Evolutionary conservation across 1,284 basidiomycete species (phyloP).

Genomic region (Trichosporon sp.): DNA sequence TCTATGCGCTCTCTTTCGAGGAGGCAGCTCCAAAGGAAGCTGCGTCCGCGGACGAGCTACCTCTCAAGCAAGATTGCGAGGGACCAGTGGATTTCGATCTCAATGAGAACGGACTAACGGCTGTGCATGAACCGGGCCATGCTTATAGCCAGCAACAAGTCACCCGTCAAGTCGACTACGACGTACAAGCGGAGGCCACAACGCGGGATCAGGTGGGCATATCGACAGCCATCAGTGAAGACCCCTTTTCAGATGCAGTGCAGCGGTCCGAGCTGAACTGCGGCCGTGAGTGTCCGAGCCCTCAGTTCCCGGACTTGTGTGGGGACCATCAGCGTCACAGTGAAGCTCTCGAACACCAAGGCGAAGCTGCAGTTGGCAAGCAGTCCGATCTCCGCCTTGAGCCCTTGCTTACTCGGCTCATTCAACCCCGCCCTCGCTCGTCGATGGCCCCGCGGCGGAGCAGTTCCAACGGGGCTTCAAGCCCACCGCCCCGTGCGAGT

Average conservation of each 20-base stretch:
- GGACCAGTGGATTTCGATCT: too few species aligned
- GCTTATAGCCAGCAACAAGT: too few species aligned
- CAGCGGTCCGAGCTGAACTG: not conserved
- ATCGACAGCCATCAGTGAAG: not conserved
- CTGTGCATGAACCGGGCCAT: too few species aligned
- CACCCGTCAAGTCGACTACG: too few species aligned
- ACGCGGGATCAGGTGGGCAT: too few species aligned
- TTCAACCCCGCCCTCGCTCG: not conserved
- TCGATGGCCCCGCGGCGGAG: not conserved
- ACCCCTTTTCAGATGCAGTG: not conserved
- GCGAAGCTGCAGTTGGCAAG: not conserved
- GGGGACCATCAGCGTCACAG: not conserved
- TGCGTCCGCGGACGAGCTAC: too few species aligned
- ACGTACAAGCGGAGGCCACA: too few species aligned
- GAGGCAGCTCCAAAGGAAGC: not conserved
- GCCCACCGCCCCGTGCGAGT: not conserved
- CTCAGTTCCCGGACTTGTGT: not conserved
- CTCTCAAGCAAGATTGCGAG: too few species aligned
- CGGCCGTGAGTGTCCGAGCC: not conserved
- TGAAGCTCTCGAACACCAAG: not conserved
- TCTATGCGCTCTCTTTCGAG: not conserved
- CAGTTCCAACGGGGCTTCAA: not conserved
- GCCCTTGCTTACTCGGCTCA: not conserved
- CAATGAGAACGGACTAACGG: too few species aligned
- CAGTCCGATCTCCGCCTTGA: not conserved